Evolutionary conservation across 2,329 filamentous ascomycete species (phyloP), one percentile per base, ranked within the genome.

Genomic region (Lecanoromycetidae sp.): DNA sequence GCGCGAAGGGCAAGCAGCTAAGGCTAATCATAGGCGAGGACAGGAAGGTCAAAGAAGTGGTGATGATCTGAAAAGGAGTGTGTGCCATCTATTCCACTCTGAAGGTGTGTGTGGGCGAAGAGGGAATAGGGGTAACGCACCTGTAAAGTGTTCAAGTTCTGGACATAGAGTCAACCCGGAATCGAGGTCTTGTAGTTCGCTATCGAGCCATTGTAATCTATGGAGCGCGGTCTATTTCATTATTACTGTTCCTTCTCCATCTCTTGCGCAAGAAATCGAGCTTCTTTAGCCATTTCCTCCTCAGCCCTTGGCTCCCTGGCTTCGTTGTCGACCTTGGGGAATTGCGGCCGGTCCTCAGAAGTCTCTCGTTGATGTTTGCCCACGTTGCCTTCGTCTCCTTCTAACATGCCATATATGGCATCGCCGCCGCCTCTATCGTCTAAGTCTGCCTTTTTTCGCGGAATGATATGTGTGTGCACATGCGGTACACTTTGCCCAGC

Each of bases 401-500:
- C 86, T 71, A 98, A 75, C 66, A 79, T 74, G 53, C 79, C 77
- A 66, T 98, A 96, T 43, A 98, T 75, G 51, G 76, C 77, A 64
- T 94, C 88, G 7, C 71, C 75, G 40, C 76, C 71, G 9, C 75
- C 71, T 54, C 68, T 61, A 62, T 72, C 60, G 45, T 79, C 72
- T 32, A 79, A 59, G 64, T 82, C 78, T 7, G 67, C 74, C 49
- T 67, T 69, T 49, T 69, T 70, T 29, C 88, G 71, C 17, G 88
- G 88, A 45, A 95, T 90, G 40, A 95, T 76, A 67, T 98, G 91
- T 22, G 87, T 84, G 66, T 98, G 91, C 12, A 95, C 79, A 66
- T 98, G 91, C 7, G 86, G 74, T 36, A 98, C 90, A 48, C 87
- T 94, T 74, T 98, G 91, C 0, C 91, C 91, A 1, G 91, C 87